A percentile compares a stretch with the other conserved stretches of the same genome.
Evolutionary conservation across 139 green algal species (phyloP).

Genomic region (Cymbomonas tetramitiformis): DNA sequence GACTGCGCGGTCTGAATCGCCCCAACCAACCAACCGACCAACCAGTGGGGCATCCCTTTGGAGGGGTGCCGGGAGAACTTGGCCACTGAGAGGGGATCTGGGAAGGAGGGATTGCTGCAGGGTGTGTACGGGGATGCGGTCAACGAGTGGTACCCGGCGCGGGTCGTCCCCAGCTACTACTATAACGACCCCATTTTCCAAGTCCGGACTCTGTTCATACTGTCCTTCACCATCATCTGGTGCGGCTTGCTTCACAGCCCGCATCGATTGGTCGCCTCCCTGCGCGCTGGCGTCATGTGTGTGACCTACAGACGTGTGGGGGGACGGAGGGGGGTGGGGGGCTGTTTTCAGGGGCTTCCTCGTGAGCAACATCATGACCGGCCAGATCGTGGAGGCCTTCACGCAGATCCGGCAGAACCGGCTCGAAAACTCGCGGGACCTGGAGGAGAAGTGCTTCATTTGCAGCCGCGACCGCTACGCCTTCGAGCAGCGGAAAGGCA

Average conservation of each 20-base stretch:
- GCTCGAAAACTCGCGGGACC: conserved; percentile 17
- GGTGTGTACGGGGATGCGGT: conserved; percentile 5
- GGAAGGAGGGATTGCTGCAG: neutral
- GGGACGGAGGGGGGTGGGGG: no score
- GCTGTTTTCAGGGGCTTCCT: no score
- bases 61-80: no score
- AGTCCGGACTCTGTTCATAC: conserved; percentile 7
- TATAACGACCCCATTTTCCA: neutral
- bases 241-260: no score
- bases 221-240: conserved; percentile 23
- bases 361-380: conserved; percentile 25
- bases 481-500: conserved; percentile 6
- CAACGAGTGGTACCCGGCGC: neutral
- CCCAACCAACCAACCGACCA: no score
- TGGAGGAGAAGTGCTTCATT: conserved; percentile 22
- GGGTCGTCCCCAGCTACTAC: neutral
- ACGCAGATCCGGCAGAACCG: conserved; percentile 14
- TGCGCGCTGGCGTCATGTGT: no score
- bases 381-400: conserved; percentile 29
- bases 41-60: no score
- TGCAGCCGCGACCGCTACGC: conserved; percentile 16
- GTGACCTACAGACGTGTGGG: no score
- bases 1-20: no score
- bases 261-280: no score
- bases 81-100: no score